A percentile compares a stretch with the other conserved stretches of the same genome.
Evolutionary conservation across 106 monocot genomes (phyloP).

Genomic region (Acorus gramineus): DNA sequence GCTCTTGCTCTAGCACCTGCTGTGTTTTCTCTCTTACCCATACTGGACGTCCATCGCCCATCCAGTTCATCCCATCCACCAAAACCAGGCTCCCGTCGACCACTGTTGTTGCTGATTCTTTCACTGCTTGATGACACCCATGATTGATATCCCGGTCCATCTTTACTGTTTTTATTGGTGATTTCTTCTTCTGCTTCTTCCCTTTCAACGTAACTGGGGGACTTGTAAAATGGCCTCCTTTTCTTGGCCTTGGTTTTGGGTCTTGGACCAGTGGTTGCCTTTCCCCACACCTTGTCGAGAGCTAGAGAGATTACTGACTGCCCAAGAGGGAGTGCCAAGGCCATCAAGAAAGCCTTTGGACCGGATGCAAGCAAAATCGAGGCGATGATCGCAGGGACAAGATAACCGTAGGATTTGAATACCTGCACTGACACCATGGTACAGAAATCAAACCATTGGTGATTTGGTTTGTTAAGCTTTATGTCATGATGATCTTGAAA

Average conservation of each 20-base stretch:
- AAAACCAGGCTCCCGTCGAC: constrained; percentile 11
- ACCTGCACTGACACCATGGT: constrained; percentile 30
- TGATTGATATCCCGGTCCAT: constrained; percentile 31
- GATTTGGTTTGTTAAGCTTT: no score
- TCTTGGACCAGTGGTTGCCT: constrained; percentile 17
- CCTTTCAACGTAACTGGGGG: constrained; percentile 12
- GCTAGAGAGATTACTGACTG: constrained; percentile 67
- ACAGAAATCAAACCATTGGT: no score
- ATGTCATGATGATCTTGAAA: no score
- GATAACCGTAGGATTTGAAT: constrained; percentile 65
- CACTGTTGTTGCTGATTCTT: not conserved
- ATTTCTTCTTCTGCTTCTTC: constrained; percentile 16
- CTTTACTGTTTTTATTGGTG: not conserved
- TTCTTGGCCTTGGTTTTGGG: constrained; percentile 19
- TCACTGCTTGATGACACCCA: constrained; percentile 24
- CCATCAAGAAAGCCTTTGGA: constrained; percentile 83
- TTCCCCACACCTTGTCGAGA: constrained; percentile 62
- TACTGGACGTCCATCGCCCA: constrained; percentile 1
- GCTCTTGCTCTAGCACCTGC: not conserved
- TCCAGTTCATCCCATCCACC: constrained; percentile 92
- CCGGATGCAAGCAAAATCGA: constrained; percentile 75
- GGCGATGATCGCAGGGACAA: constrained; percentile 68
- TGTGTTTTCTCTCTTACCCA: not conserved
- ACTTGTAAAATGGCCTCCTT: constrained; percentile 16
- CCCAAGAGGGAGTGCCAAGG: constrained; percentile 71